Evolutionary conservation across 169 alveolate species (phyloP), one percentile per base, ranked within the genome.

Genomic region (Cryptosporidium meleagridis): DNA sequence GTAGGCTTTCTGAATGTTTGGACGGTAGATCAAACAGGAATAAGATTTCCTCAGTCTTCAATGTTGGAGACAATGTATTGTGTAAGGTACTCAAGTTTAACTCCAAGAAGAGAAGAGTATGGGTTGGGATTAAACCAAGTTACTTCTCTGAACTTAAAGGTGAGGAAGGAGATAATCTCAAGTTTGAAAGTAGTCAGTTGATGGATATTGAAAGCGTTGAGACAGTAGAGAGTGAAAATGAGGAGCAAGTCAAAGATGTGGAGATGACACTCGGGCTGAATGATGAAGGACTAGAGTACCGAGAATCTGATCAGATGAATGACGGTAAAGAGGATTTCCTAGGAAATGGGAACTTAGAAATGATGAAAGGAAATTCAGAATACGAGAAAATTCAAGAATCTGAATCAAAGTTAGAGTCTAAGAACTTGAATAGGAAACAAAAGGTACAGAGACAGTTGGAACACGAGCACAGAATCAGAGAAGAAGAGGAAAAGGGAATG

Each of bases 71-170:
- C 23, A 65, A 65, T 59, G 75, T 80, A 6, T 51, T 80, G 12
- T 80, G 89, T 7, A 80, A 80, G 53, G 68, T 80, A 21, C 37
- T 80, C 9, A 80, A 80, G 41, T 26, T 80, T 3, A 75, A 80
- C 21, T 8, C 35, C 45, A 37, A 80, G 29, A 62, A 65, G 9
- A 31, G 59, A 21, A 80, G 67, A 58, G 52, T 80, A 1, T 80
- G 73, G 80, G 89, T 80, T 29, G 75, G 89, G 3, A 9, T 80
- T 12, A 80, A 80, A 14, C 80, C 73, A 18, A 80, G 75, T 14
- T 62, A 80, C 52, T 80, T 80, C 8, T 9, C 55, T 26, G 80
- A 80, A 2, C 37, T 35, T 29, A 33, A 62, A 16, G 75, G 39
- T 1, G 80, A 80, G 21, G 55, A 26, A 10, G 1, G 31, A 16